Evolutionary conservation across 1,284 basidiomycete species (phyloP), one percentile per base, ranked within the genome.

Genomic region (Sporisorium exsertum): DNA sequence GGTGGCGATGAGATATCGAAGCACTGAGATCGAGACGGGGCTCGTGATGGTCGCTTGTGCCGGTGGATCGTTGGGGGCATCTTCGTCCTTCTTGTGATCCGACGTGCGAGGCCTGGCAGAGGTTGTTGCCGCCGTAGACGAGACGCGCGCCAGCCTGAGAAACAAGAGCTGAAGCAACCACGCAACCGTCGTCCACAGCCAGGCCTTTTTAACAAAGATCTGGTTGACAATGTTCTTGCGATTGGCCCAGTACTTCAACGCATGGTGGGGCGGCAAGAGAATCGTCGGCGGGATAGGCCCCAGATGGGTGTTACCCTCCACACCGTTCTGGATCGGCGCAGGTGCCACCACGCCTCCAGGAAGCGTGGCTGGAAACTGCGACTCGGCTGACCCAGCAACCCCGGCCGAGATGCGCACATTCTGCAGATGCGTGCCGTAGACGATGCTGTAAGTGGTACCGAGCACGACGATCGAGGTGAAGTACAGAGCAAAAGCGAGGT

Each of bases 161-260:
- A 58, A 58, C 49, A 73, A 71, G 29, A 75, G 47, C 58, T 71
- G 65, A 18, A 71, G 50, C 0, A 66, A 35, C 53, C 65, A 78
- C 15, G 75, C 77, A 5, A 82, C 26, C 26, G 78, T 80, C 10
- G 94, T 95, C 95, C 95, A 97, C 0, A 88, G 92, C 95, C 96
- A 97, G 9, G 92, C 91, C 57, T 90, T 89, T 87, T 98, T 98
- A 82, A 96, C 94, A 86, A 97, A 95, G 79, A 90, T 87, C 64
- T 90, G 89, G 82, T 98, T 98, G 83, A 97, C 88, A 5, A 90
- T 65, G 84, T 97, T 97, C 66, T 88, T 87, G 86, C 96, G 94
- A 75, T 89, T 89, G 6, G 94, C 94, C 74, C 74, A 77, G 58
- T 72, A 77, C 58, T 68, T 65, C 29, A 72, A 57, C 16, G 63